Evolutionary conservation across 2,329 filamentous ascomycete species (phyloP).

Genomic region (Drechslera avenae): DNA sequence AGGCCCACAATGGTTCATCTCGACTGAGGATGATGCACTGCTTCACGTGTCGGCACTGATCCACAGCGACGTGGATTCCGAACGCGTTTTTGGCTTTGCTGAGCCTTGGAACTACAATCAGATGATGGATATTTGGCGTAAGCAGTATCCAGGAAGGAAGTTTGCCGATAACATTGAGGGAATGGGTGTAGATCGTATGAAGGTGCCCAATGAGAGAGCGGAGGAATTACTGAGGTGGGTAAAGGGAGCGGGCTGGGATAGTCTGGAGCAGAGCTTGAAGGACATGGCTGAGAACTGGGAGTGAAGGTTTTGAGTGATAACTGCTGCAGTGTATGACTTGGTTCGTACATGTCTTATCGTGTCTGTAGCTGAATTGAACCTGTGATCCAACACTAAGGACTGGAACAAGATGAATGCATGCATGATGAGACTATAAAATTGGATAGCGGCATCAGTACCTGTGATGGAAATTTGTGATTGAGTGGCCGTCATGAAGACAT

Average conservation of each 20-base stretch:
- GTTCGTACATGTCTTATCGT: no score
- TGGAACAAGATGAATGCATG: no score
- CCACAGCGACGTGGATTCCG: slow-evolving; percentile 51
- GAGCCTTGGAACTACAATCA: slow-evolving; percentile 55
- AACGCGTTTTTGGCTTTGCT: slow-evolving; percentile 62
- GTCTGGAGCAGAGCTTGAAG: slow-evolving; percentile 29
- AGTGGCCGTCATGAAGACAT: neutral
- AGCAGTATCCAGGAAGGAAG: slow-evolving; percentile 48
- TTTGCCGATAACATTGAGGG: slow-evolving; percentile 36
- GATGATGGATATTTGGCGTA: slow-evolving; percentile 48
- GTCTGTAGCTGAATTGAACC: no score
- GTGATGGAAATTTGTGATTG: no score
- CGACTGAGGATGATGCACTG: slow-evolving; percentile 45
- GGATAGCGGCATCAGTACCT: no score
- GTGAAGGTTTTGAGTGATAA: neutral
- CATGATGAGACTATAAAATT: no score
- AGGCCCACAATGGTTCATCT: slow-evolving; percentile 29
- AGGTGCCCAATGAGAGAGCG: slow-evolving; percentile 28
- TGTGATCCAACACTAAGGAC: no score
- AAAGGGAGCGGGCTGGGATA: slow-evolving; percentile 36
- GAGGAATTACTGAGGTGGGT: slow-evolving; percentile 36
- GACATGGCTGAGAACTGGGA: slow-evolving; percentile 21
- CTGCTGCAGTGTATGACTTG: no score
- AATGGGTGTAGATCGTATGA: slow-evolving; percentile 22
- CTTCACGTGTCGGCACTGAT: slow-evolving; percentile 61